phyloP scores from a whole-genome alignment of 1,284 basidiomycete species.

The Cryptococcus sp. region DNA sequence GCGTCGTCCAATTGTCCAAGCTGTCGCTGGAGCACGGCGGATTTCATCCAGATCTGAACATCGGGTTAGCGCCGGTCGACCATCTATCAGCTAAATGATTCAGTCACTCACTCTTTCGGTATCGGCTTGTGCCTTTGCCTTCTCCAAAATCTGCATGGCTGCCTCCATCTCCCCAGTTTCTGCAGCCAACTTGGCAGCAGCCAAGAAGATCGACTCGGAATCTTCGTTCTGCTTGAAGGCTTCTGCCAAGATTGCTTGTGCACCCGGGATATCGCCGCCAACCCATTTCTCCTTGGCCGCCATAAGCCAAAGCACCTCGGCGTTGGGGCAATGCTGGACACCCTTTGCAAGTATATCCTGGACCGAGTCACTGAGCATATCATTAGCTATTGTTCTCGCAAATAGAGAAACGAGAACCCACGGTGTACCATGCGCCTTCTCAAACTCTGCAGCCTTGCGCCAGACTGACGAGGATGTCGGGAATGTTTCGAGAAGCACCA shows the following conservation, averaged over 20 bases:
- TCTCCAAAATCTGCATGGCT: constrained; percentile 79
- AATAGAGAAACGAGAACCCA: constrained; percentile 44
- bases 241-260: constrained; percentile 79
- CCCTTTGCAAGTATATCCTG: constrained; percentile 78
- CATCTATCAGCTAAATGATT: neutral
- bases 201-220: constrained; percentile 95
- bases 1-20: constrained; percentile 75
- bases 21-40: constrained; percentile 89
- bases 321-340: constrained; percentile 85
- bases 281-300: constrained; percentile 94
- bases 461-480: constrained; percentile 81
- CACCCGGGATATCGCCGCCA: constrained; percentile 79
- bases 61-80: constrained; percentile 4
- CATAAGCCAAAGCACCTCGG: constrained; percentile 96
- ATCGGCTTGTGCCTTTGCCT: constrained; percentile 85
- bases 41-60: constrained; percentile 94
- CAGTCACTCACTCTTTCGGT: constrained; percentile 72
- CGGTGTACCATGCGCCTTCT: constrained; percentile 82
- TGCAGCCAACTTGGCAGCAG: constrained; percentile 92
- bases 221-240: constrained; percentile 95
- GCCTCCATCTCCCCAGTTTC: constrained; percentile 87
- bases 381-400: neutral
- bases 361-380: constrained; percentile 65
- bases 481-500: constrained; percentile 88
- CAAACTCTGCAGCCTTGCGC: constrained; percentile 86